These are phyloP conservation scores for Saitozyma podzolica DNA, from an alignment of 768 basidiomycete species.

Conservation along the genomic window DNA sequence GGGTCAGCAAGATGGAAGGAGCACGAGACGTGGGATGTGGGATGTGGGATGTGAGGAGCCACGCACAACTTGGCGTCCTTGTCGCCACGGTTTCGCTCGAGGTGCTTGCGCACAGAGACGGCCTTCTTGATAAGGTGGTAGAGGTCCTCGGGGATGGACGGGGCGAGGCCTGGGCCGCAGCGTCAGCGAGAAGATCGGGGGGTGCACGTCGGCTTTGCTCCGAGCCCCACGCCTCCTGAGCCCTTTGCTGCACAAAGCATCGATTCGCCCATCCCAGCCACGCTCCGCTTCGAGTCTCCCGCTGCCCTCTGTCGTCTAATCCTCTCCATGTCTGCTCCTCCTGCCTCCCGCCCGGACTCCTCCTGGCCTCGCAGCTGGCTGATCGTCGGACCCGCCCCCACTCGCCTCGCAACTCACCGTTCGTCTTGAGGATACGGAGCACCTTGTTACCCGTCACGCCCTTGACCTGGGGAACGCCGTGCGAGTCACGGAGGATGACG, in stretches of 20 bases:
- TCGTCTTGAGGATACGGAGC: constrained; percentile 91
- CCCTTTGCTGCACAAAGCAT: too few species aligned
- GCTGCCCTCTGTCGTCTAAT: too few species aligned
- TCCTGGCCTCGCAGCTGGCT: neutral
- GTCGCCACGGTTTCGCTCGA: constrained; percentile 97
- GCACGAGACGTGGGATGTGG: neutral
- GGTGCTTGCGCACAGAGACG: constrained; percentile 97
- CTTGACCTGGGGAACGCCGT: constrained; percentile 97
- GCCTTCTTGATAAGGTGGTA: constrained; percentile 99
- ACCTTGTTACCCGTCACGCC: constrained; percentile 99
- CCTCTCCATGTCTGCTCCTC: too few species aligned
- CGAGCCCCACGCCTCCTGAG: too few species aligned
- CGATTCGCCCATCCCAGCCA: too few species aligned
- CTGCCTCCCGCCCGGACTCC: too few species aligned
- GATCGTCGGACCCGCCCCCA: neutral
- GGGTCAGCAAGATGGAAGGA: constrained; percentile 42
- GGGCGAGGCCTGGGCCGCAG: constrained; percentile 73
- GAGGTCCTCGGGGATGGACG: constrained; percentile 97
- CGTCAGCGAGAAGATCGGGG: neutral
- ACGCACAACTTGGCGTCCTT: constrained; percentile 63
- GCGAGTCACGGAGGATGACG: constrained; percentile 94
- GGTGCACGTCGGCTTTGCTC: neutral
- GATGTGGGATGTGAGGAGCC: neutral
- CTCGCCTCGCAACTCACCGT: constrained; percentile 63
- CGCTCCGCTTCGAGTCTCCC: too few species aligned